These are phyloP conservation scores for Paecilomyces sp. DNA, from an alignment of 2,329 filamentous ascomycete species.

Conservation along the genomic window DNA sequence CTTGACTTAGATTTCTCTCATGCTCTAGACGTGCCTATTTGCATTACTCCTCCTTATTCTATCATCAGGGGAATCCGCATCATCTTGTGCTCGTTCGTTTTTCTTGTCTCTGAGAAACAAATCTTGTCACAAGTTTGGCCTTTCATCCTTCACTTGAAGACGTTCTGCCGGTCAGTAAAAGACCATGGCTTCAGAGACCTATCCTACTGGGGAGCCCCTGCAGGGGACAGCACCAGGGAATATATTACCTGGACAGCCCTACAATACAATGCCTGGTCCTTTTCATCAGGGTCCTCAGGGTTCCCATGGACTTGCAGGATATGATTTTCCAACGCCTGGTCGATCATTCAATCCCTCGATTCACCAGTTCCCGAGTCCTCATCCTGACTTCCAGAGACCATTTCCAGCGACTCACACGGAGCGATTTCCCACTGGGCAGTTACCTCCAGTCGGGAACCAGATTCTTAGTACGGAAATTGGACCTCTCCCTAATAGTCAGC, in stretches of 20 bases:
- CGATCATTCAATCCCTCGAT: background rate
- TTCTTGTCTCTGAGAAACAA: background rate
- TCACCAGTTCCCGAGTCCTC: background rate
- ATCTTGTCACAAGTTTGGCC: background rate
- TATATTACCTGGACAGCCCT: background rate
- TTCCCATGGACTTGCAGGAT: background rate
- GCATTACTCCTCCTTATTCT: background rate
- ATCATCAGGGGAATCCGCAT: background rate
- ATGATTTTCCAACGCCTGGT: background rate
- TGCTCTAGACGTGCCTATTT: background rate
- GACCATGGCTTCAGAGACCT: background rate
- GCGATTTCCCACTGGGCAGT: background rate
- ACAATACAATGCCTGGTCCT: background rate
- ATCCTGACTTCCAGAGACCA: background rate
- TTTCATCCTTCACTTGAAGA: background rate
- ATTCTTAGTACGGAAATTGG: background rate
- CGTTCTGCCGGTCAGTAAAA: background rate
- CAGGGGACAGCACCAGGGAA: background rate
- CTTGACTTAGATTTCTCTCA: background rate
- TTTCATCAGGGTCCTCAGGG: background rate
- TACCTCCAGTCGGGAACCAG: background rate
- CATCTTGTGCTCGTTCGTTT: background rate
- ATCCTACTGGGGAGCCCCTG: background rate
- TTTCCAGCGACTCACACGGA: background rate
- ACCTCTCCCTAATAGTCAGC: background rate